phyloP scores from a whole-genome alignment of 805 yeast species.

The Kuraishia hungarica region DNA sequence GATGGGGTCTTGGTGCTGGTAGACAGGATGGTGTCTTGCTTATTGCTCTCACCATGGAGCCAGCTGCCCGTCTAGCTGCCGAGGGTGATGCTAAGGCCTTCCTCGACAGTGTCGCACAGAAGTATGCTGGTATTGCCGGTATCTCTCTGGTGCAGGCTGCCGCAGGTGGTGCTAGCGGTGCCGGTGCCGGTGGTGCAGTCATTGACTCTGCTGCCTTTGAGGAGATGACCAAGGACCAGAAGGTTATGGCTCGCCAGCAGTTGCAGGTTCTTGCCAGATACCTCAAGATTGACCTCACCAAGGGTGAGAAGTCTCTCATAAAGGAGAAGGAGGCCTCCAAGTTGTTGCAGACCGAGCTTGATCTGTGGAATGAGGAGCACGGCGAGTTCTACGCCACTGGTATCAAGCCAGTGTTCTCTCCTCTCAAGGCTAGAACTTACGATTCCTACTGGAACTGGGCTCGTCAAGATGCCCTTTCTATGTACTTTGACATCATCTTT shows the following conservation, averaged over 20 bases:
- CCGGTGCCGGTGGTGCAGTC: constrained; percentile 74
- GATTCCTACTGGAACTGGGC: constrained; percentile 99
- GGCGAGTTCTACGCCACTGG: constrained; percentile 95
- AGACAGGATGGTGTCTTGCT: constrained; percentile 90
- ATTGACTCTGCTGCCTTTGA: constrained; percentile 95
- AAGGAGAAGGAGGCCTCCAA: constrained; percentile 80
- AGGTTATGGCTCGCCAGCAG: constrained; percentile 65
- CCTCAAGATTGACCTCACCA: constrained; percentile 83
- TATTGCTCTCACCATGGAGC: constrained; percentile 81
- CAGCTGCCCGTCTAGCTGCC: constrained; percentile 76
- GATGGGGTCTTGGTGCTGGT: constrained; percentile 90
- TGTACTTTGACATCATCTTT: constrained; percentile 93
- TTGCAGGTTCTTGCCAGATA: constrained; percentile 92
- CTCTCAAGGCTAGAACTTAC: constrained; percentile 89
- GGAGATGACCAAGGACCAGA: constrained; percentile 64
- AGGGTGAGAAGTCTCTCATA: constrained; percentile 80
- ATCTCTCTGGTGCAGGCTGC: constrained; percentile 64
- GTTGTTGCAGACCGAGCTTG: constrained; percentile 82
- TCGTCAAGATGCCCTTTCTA: constrained; percentile 87
- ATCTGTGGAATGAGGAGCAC: constrained; percentile 79
- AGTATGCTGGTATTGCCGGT: constrained; percentile 80
- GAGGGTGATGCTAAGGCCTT: constrained; percentile 88
- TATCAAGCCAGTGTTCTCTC: constrained; percentile 80
- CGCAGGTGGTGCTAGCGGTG: constrained; percentile 40
- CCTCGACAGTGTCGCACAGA: constrained; percentile 74